Conservation (phyloP, 164 flowering plant species). For the Stephania cephalantha region DNA sequence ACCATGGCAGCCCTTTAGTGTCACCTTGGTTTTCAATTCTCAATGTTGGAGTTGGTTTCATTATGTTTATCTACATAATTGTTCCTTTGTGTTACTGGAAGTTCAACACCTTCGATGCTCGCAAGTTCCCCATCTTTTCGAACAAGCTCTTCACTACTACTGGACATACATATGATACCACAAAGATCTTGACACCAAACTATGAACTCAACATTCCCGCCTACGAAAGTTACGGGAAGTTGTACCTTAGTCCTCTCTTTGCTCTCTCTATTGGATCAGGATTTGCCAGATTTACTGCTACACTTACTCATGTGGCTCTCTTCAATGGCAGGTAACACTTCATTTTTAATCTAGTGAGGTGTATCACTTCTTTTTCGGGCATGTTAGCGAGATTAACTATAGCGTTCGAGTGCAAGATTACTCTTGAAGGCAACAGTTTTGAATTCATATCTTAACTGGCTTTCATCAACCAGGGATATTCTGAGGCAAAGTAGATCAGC, state of each 20-base stretch:
- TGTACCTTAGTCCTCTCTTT: slow-evolving; percentile 82
- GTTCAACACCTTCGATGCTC: slow-evolving; percentile 71
- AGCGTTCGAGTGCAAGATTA: no score
- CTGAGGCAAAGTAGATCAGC: slow-evolving; percentile 72
- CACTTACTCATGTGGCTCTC: slow-evolving; percentile 77
- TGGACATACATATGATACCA: slow-evolving; percentile 73
- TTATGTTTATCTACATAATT: slow-evolving; percentile 85
- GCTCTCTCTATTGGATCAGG: slow-evolving; percentile 93
- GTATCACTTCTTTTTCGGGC: no score
- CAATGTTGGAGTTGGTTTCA: slow-evolving; percentile 48
- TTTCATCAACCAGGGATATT: slow-evolving; percentile 53
- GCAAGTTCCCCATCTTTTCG: slow-evolving; percentile 83
- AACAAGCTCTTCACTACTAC: slow-evolving; percentile 57
- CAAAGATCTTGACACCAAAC: slow-evolving; percentile 69
- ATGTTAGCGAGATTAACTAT: no score
- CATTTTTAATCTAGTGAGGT: no score
- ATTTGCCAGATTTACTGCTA: slow-evolving; percentile 82
- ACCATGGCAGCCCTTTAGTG: slow-evolving; percentile 92
- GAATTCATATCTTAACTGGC: neutral
- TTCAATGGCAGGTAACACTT: slow-evolving; percentile 69
- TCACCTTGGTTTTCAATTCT: slow-evolving; percentile 76
- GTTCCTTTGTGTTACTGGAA: slow-evolving; percentile 92
- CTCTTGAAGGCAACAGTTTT: no score
- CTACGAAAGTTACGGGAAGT: slow-evolving; percentile 68
- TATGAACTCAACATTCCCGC: slow-evolving; percentile 67